These are phyloP conservation scores for Erythrophleum fordii DNA, from an alignment of 306 rosid species.

Conservation along the genomic window DNA sequence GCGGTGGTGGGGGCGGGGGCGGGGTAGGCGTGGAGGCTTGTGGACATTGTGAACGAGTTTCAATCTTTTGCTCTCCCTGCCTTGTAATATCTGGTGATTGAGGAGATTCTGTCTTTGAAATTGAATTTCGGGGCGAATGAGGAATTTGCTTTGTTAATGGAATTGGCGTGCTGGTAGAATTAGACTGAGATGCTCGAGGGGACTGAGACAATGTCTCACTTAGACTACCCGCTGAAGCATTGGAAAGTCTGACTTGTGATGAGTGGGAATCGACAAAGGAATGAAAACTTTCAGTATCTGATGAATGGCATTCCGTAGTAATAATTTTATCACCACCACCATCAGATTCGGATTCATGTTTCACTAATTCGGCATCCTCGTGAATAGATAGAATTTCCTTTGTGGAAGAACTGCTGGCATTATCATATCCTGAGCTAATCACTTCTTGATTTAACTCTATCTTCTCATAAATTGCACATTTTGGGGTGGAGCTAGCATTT, in stretches of 20 bases:
- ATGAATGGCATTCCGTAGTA: slow-evolving; percentile 51
- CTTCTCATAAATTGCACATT: slow-evolving; percentile 14
- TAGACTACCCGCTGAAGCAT: slow-evolving; percentile 65
- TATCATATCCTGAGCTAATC: slow-evolving; percentile 45
- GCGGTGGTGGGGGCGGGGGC: slow-evolving; percentile 59
- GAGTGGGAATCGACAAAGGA: slow-evolving; percentile 76
- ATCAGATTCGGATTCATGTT: slow-evolving; percentile 55
- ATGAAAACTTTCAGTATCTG: slow-evolving; percentile 87
- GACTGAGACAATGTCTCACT: slow-evolving; percentile 51
- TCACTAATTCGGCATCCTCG: slow-evolving; percentile 54
- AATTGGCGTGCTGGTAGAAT: not conserved
- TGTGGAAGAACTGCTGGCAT: slow-evolving; percentile 57
- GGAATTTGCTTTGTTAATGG: slow-evolving; percentile 36
- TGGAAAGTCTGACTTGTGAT: slow-evolving; percentile 70
- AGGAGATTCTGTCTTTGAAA: slow-evolving; percentile 36
- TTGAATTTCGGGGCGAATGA: slow-evolving; percentile 30
- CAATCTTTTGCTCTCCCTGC: slow-evolving; percentile 37
- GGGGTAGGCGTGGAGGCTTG: slow-evolving; percentile 37
- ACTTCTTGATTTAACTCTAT: not conserved
- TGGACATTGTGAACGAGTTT: slow-evolving; percentile 33
- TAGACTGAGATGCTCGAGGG: slow-evolving; percentile 42
- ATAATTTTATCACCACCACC: slow-evolving; percentile 42
- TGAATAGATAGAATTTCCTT: slow-evolving; percentile 69
- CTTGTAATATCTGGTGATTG: slow-evolving; percentile 42
- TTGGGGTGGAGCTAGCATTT: not conserved